These are phyloP conservation scores for Tuber melanosporum DNA, from an alignment of 495 filamentous ascomycete species.

Conservation along the genomic window DNA sequence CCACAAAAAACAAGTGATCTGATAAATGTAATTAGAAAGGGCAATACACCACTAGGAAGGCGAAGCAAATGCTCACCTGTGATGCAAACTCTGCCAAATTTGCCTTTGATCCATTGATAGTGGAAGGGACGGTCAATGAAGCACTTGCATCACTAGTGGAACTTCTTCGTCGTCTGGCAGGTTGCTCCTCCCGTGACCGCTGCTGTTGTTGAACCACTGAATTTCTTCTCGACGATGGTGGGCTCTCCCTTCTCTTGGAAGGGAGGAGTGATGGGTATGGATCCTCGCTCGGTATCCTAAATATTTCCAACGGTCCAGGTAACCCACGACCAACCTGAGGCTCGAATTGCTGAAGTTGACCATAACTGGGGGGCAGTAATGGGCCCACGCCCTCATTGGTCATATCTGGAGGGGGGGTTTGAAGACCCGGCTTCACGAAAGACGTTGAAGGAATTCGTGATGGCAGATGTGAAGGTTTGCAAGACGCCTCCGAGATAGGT, in stretches of 20 bases:
- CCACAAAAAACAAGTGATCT: constrained; percentile 98
- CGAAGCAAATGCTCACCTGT: constrained; percentile 52
- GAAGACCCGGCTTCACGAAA: constrained; percentile 33
- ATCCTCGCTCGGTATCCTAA: constrained; percentile 17
- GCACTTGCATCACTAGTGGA: constrained; percentile 25
- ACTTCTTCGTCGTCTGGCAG: constrained; percentile 19
- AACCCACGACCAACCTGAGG: constrained; percentile 35
- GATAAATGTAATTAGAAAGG: constrained; percentile 16
- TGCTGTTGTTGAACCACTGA: constrained; percentile 28
- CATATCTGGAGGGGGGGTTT: constrained; percentile 40
- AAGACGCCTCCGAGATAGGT: background rate
- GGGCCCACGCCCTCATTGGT: constrained; percentile 26
- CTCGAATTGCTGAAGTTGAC: constrained; percentile 36
- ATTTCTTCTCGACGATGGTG: constrained; percentile 23
- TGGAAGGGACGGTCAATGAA: constrained; percentile 52
- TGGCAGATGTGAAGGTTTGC: constrained; percentile 6
- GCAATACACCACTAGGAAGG: background rate
- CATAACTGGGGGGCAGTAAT: constrained; percentile 29
- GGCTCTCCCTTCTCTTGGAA: constrained; percentile 25
- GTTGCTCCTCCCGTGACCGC: constrained; percentile 19
- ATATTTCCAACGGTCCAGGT: constrained; percentile 31
- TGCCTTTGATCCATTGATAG: constrained; percentile 67
- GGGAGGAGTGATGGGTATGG: constrained; percentile 17
- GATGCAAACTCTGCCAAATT: constrained; percentile 76
- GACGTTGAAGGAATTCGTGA: constrained; percentile 28